These are phyloP conservation scores for Metarhizium brunneum DNA, from an alignment of 2,329 filamentous ascomycete genomes.

Conservation along the genomic window DNA sequence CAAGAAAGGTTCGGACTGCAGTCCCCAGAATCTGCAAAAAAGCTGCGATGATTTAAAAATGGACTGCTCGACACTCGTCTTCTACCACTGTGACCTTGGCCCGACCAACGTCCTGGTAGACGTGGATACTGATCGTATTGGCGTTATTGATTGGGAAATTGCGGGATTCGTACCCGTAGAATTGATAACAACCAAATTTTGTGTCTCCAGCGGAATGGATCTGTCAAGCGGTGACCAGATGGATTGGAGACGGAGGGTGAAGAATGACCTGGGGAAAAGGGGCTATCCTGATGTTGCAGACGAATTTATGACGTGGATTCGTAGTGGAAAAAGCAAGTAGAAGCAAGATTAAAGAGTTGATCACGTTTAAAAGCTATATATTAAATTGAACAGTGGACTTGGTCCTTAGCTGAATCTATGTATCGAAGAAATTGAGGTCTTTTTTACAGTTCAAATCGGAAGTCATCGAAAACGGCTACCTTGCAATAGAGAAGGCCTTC, in stretches of 20 bases:
- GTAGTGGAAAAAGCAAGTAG: no score
- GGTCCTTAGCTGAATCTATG: no score
- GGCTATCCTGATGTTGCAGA: neutral
- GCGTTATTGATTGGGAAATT: slow-evolving; percentile 13
- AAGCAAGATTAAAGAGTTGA: no score
- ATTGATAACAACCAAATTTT: slow-evolving; percentile 1
- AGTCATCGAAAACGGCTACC: no score
- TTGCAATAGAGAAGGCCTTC: no score
- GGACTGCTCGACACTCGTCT: slow-evolving; percentile 11
- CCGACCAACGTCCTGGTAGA: slow-evolving; percentile 9
- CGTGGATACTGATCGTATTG: slow-evolving; percentile 4
- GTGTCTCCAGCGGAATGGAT: neutral
- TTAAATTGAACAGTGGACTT: no score
- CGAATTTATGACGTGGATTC: neutral
- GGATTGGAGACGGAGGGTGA: neutral
- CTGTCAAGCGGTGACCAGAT: neutral
- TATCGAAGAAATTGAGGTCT: no score
- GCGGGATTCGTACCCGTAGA: slow-evolving; percentile 10
- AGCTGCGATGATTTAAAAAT: neutral
- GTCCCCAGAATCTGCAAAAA: no score
- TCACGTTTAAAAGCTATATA: no score
- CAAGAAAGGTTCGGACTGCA: no score
- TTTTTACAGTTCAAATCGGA: no score
- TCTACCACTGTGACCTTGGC: slow-evolving; percentile 13
- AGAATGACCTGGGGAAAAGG: neutral